phyloP scores from a whole-genome alignment of 2,329 filamentous ascomycete species.

The Pleoardoris graminearum region DNA sequence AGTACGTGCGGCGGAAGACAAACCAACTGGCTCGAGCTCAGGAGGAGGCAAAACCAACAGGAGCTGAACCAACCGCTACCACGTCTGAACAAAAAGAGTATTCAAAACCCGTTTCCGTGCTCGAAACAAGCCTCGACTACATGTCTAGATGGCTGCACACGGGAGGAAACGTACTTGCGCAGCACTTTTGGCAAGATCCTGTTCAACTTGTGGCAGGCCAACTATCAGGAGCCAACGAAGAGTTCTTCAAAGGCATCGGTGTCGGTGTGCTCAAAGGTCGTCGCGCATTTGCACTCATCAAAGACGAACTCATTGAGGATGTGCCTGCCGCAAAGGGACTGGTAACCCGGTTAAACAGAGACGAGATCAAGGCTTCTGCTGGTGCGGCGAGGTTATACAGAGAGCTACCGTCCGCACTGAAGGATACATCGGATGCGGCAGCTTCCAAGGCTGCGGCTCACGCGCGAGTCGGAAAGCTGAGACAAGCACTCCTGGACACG shows the following conservation, averaged over 20 bases:
- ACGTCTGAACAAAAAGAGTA: neutral
- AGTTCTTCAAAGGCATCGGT: constrained; percentile 22
- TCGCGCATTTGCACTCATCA: constrained; percentile 26
- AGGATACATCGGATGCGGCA: neutral
- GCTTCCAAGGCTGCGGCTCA: neutral
- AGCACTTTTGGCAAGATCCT: constrained; percentile 40
- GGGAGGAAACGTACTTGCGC: constrained; percentile 28
- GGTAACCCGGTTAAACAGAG: constrained; percentile 27
- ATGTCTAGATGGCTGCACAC: constrained; percentile 37
- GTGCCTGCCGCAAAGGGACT: constrained; percentile 32
- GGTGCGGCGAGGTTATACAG: constrained; percentile 4
- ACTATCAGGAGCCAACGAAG: neutral
- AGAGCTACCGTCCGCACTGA: neutral
- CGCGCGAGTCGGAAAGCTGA: neutral
- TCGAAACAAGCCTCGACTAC: constrained; percentile 33
- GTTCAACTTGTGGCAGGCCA: constrained; percentile 19
- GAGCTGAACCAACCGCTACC: neutral
- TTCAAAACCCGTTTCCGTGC: neutral
- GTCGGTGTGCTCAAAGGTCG: constrained; percentile 29
- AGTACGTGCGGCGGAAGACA: constrained; percentile 32
- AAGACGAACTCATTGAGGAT: constrained; percentile 30
- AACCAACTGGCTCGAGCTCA: constrained; percentile 22
- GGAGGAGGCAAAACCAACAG: neutral
- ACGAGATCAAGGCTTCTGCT: constrained; percentile 24
- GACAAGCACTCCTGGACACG: constrained; percentile 6